Evolutionary conservation across 805 yeast species (phyloP).

Genomic region (Diddensiella caesifluorescens): DNA sequence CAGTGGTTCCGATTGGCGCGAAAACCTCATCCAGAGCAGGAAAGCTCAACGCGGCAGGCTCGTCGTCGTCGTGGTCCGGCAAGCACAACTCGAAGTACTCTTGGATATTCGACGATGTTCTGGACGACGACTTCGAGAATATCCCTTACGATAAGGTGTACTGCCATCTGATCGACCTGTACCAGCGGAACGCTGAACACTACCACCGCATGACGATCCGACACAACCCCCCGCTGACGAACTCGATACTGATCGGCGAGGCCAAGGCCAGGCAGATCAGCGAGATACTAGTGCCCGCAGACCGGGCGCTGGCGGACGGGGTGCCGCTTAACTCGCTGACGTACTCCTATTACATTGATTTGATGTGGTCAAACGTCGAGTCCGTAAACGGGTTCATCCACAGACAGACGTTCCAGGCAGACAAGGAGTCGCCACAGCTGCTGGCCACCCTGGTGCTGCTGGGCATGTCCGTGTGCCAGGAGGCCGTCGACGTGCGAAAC

Average conservation of each 20-base stretch:
- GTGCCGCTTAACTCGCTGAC: constrained; percentile 4
- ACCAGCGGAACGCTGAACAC: constrained; percentile 4
- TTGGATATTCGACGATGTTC: constrained; percentile 30
- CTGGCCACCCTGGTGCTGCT: constrained; percentile 26
- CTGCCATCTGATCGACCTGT: constrained; percentile 15
- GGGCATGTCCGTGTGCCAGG: constrained; percentile 27
- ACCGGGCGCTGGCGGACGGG: background rate
- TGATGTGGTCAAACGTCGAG: constrained; percentile 24
- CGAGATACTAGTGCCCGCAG: constrained; percentile 1
- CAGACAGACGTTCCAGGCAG: constrained; percentile 27
- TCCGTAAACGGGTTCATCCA: constrained; percentile 26
- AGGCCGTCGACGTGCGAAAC: constrained; percentile 11
- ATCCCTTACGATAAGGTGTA: constrained; percentile 27
- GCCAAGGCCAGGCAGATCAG: constrained; percentile 2
- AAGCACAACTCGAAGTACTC: constrained; percentile 11
- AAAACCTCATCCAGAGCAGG: background rate
- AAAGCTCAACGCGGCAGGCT: background rate
- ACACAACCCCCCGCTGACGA: constrained; percentile 6
- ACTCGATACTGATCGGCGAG: constrained; percentile 7
- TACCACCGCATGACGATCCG: background rate
- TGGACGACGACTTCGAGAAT: constrained; percentile 19
- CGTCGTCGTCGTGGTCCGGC: background rate
- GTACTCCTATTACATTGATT: constrained; percentile 18
- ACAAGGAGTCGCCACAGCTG: constrained; percentile 22
- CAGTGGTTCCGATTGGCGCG: background rate